phyloP scores from a whole-genome alignment of 2,329 filamentous ascomycete species.

The Alternaria gansuensis region DNA sequence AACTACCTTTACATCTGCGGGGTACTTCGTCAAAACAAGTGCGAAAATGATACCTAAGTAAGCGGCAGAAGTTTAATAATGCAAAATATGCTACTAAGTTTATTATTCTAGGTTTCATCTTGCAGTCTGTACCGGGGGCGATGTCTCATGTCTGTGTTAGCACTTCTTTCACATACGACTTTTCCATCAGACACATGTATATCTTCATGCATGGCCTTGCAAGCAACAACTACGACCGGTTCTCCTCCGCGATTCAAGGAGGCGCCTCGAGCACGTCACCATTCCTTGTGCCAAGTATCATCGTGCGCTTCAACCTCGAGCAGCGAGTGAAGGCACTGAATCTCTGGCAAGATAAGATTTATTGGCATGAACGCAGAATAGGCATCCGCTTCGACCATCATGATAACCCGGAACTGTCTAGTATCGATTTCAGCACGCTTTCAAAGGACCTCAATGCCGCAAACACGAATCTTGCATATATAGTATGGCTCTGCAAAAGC shows the following conservation, averaged over 20 bases:
- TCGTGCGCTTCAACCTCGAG: conserved; percentile 22
- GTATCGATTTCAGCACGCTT: conserved; percentile 20
- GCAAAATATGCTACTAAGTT: neutral
- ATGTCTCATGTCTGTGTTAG: conserved; percentile 2
- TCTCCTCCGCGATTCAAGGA: neutral
- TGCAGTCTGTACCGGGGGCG: conserved; percentile 17
- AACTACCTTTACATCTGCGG: neutral
- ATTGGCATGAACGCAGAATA: conserved; percentile 12
- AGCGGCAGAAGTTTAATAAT: neutral
- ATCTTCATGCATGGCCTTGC: conserved; percentile 28
- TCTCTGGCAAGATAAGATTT: conserved; percentile 18
- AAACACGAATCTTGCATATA: conserved; percentile 18
- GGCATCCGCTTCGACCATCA: conserved; percentile 21
- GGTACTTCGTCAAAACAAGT: neutral
- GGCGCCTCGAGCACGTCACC: conserved; percentile 2
- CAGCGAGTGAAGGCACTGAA: conserved; percentile 2
- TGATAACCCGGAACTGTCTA: neutral
- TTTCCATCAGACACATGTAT: conserved; percentile 27
- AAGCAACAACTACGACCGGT: conserved; percentile 5
- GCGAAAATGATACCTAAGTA: conserved; percentile 6
- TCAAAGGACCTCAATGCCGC: conserved; percentile 19
- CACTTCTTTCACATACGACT: conserved; percentile 33
- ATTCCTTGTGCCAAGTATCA: conserved; percentile 24
- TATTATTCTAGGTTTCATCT: neutral
- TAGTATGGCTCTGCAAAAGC: conserved; percentile 16